Percentiles rank a stretch among this genome's conserved stretches.
Conservation (phyloP, 768 basidiomycete genomes). For the Macrolepiota albuminosa region DNA sequence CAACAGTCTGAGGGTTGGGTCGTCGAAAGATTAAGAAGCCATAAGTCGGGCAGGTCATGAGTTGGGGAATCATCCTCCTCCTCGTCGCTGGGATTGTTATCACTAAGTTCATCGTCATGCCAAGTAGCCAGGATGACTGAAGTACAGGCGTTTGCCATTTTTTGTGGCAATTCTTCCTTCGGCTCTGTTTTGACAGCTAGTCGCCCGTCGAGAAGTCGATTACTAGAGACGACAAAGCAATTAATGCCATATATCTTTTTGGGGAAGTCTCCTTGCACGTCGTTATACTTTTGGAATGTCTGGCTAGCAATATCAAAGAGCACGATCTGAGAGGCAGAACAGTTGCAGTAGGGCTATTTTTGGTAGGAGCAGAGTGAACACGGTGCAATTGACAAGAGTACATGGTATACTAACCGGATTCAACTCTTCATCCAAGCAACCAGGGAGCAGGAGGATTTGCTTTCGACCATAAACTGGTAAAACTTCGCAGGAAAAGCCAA, state of each 20-base stretch:
- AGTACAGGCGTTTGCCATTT: neutral
- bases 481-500: neutral
- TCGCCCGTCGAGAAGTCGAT: neutral
- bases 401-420: neutral
- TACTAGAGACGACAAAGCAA: neutral
- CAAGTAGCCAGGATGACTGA: neutral
- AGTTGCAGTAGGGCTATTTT: neutral
- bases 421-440: neutral
- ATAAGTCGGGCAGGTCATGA: neutral
- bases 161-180: neutral
- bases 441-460: neutral
- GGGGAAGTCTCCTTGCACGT: neutral
- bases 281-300: neutral
- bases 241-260: neutral
- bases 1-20: neutral
- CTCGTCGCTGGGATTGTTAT: neutral
- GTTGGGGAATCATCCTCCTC: neutral
- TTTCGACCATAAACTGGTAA: neutral
- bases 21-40: slow-evolving; percentile 1
- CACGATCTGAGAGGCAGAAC: neutral
- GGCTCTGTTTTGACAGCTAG: neutral
- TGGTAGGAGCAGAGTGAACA: neutral
- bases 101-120: neutral
- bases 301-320: neutral
- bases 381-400: neutral